These are phyloP conservation scores for Penicillium verrucosum DNA, from an alignment of 2,329 filamentous ascomycete species.

Conservation along the genomic window DNA sequence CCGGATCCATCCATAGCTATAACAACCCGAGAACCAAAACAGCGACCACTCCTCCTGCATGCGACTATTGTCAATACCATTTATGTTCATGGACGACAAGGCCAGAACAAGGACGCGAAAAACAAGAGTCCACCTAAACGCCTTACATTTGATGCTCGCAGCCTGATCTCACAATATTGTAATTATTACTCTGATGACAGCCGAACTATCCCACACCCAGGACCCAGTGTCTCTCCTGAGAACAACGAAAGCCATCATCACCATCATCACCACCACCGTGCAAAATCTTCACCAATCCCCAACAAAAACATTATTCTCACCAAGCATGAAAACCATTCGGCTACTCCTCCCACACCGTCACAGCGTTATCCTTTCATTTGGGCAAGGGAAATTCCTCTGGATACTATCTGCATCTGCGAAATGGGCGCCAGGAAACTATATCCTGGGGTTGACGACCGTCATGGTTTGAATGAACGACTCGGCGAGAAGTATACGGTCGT, in stretches of 20 bases:
- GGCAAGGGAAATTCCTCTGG: conserved; percentile 65
- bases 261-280: neutral
- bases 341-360: neutral
- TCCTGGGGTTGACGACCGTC: conserved; percentile 32
- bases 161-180: conserved; percentile 31
- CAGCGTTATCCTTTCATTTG: conserved; percentile 55
- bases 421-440: conserved; percentile 77
- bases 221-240: neutral
- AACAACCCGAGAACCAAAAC: conserved; percentile 18
- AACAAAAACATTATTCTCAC: neutral
- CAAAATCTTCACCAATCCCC: neutral
- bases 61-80: conserved; percentile 84
- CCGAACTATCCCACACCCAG: conserved; percentile 17
- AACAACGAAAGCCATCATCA: neutral
- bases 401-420: conserved; percentile 72
- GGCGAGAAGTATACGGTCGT: conserved; percentile 54
- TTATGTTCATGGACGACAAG: conserved; percentile 51
- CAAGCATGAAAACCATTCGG: neutral
- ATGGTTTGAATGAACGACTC: conserved; percentile 45
- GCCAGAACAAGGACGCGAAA: conserved; percentile 7
- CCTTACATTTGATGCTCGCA: conserved; percentile 50
- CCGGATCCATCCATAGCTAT: conserved; percentile 10
- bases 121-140: conserved; percentile 16
- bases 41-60: conserved; percentile 68
- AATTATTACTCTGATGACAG: conserved; percentile 35